phyloP scores from a whole-genome alignment of 2,329 filamentous ascomycete species.

The Dactylonectria estremocensis region DNA sequence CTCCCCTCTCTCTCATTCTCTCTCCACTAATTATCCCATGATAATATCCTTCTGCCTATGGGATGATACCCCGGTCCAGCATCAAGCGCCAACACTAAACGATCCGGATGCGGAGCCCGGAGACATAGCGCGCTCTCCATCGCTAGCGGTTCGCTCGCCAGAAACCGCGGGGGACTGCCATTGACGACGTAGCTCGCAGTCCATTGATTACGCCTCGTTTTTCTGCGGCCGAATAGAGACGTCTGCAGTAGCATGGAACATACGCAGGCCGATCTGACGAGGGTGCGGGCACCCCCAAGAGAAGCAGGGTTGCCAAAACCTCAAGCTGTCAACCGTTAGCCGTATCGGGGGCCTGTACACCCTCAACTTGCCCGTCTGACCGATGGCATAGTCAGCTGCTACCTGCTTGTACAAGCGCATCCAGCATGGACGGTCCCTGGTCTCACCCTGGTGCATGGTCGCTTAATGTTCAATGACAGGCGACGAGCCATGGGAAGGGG shows the following conservation, averaged over 20 bases:
- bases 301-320: background rate
- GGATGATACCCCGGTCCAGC: background rate
- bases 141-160: background rate
- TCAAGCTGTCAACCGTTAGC: background rate
- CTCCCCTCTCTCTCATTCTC: background rate
- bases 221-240: background rate
- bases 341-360: background rate
- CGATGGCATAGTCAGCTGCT: background rate
- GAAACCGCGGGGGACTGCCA: too few relatives aligned
- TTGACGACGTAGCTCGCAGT: background rate
- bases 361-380: background rate
- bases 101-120: background rate
- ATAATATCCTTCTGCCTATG: background rate
- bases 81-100: constrained; percentile 1
- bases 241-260: background rate
- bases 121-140: background rate
- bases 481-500: background rate
- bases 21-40: constrained; percentile 1
- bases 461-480: background rate
- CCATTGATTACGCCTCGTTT: background rate
- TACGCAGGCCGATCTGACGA: background rate
- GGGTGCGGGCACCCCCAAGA: background rate
- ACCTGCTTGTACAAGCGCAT: background rate
- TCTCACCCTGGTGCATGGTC: background rate
- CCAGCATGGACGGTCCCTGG: background rate